Evolutionary conservation across 2,329 filamentous ascomycete species (phyloP), one percentile per base, ranked within the genome.

Genomic region (Cryoendolithus antarcticus): DNA sequence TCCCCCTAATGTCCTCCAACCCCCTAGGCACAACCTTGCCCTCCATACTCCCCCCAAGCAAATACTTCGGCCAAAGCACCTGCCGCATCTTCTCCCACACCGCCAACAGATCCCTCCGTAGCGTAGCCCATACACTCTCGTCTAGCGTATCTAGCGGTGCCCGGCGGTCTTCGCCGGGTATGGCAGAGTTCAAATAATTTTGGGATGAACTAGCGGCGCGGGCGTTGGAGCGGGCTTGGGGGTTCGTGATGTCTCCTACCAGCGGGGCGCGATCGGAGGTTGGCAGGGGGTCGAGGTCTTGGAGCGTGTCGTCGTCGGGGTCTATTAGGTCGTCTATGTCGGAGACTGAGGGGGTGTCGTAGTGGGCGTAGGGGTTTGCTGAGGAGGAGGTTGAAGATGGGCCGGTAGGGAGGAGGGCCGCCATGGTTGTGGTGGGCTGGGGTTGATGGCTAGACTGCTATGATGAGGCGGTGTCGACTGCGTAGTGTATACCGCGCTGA

Each of bases 31-130:
- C 48, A 29, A 59, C 57, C 24, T 59, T 59, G 12, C 58, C 62
- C 49, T 76, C 72, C 62, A 80, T 62, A 54, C 79, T 69, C 30
- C 76, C 76, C 31, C 76, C 76, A 13, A 98, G 80, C 35, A 98
- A 72, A 65, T 96, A 96, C 57, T 88, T 88, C 11, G 91, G 91
- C 64, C 86, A 98, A 44, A 98, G 75, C 30, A 98, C 91, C 69
- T 95, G 89, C 61, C 84, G 80, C 80, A 98, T 86, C 72, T 98
- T 98, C 65, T 85, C 83, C 89, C 91, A 96, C 29, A 96, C 86
- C 19, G 86, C 91, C 6, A 89, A 65, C 48, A 98, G 67, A 61
- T 98, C 91, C 50, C 91, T 81, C 38, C 83, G 85, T 44, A 98
- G 70, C n/a, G 91, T 98, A 32, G 89, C 85, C 91, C 91, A 98